Conservation (phyloP, 495 filamentous ascomycete genomes). For the Beverwykella pulmonaria region DNA sequence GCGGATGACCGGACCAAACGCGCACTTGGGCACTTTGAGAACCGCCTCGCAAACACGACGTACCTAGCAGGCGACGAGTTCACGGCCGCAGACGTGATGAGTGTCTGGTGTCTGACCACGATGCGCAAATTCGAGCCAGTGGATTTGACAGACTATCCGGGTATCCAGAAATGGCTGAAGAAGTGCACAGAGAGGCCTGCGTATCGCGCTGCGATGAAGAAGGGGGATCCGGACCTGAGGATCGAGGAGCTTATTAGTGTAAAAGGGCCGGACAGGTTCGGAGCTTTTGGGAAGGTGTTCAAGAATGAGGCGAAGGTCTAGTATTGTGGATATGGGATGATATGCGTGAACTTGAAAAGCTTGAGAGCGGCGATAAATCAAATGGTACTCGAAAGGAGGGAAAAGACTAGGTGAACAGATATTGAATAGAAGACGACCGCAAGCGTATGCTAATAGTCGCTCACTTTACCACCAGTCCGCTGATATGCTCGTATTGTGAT, state of each 20-base stretch:
- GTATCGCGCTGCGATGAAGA: constrained; percentile 33
- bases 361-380: no score
- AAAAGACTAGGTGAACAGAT: no score
- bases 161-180: constrained; percentile 53
- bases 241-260: constrained; percentile 13
- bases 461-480: no score
- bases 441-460: no score
- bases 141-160: constrained; percentile 50
- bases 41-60: constrained; percentile 40
- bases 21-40: constrained; percentile 32
- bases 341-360: no score
- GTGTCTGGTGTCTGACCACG: constrained; percentile 56
- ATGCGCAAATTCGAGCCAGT: constrained; percentile 54
- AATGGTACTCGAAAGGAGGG: no score
- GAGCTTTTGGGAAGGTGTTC: not conserved
- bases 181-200: constrained; percentile 18
- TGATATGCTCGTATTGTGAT: no score
- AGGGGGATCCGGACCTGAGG: constrained; percentile 30
- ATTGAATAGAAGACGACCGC: no score
- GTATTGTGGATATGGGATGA: no score
- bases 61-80: constrained; percentile 64
- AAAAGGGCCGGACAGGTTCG: constrained; percentile 13
- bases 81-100: constrained; percentile 66
- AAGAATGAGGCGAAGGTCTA: no score
- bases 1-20: constrained; percentile 9